These are phyloP conservation scores for Jimgerdemannia flammicorona DNA, from an alignment of 192 early-diverging fungal species.

Conservation along the genomic window DNA sequence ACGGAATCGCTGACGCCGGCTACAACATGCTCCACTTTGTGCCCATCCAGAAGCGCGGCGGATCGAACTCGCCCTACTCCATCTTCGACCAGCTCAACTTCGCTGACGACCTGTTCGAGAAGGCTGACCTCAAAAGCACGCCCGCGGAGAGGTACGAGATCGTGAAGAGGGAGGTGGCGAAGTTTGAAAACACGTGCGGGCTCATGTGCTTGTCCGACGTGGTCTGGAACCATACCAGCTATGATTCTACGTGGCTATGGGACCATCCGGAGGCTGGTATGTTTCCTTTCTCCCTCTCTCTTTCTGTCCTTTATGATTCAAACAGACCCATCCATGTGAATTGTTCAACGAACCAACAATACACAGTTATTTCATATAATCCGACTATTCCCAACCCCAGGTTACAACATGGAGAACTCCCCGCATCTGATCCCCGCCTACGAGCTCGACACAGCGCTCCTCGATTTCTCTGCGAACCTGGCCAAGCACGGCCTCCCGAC, in stretches of 20 bases:
- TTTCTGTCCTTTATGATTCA: too few species aligned
- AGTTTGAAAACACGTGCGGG: slow-evolving; percentile 60
- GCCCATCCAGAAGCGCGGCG: slow-evolving; percentile 86
- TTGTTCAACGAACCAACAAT: too few species aligned
- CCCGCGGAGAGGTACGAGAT: slow-evolving; percentile 60
- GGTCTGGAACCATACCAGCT: slow-evolving; percentile 99
- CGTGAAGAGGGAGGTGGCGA: slow-evolving; percentile 47
- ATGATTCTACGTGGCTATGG: slow-evolving; percentile 88
- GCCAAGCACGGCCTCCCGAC: slow-evolving; percentile 42
- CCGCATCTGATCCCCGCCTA: slow-evolving; percentile 91
- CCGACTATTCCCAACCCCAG: slow-evolving; percentile 29
- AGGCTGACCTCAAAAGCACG: slow-evolving; percentile 33
- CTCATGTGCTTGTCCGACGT: slow-evolving; percentile 87
- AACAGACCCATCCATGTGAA: too few species aligned
- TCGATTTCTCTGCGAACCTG: slow-evolving; percentile 64
- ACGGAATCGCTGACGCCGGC: slow-evolving; percentile 65
- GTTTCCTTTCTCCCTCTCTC: neutral
- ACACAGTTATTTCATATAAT: too few species aligned
- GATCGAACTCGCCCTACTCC: slow-evolving; percentile 96
- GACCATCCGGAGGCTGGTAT: slow-evolving; percentile 94
- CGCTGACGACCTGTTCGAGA: slow-evolving; percentile 82
- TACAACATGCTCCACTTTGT: slow-evolving; percentile 99
- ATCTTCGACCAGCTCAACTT: slow-evolving; percentile 94
- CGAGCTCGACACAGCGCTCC: slow-evolving; percentile 88
- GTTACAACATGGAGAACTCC: slow-evolving; percentile 92